Evolutionary conservation across 2,329 filamentous ascomycete genomes (phyloP), one percentile per base, ranked within the genome.

Genomic region (Xylariaceae sp.): DNA sequence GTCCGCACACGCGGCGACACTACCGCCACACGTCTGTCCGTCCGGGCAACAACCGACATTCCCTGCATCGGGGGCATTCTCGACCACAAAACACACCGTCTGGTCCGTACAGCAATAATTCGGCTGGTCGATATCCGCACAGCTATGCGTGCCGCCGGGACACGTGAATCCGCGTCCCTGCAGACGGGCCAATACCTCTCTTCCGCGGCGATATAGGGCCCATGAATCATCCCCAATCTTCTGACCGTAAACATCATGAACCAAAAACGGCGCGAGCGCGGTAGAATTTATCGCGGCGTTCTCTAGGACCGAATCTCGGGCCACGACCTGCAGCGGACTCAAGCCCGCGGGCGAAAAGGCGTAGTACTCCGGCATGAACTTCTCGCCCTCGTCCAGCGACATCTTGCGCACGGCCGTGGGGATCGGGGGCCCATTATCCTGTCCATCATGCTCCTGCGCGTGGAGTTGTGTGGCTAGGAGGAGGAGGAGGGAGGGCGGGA

Each of bases 11-110:
- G 70, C 70, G 0, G 80, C 82, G 4, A 92, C 84, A 1, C 75
- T 75, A 8, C 87, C 87, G 2, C 80, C 80, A 71, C 89, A 93
- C 4, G 72, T 80, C 49, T 78, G 75, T 2, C 88, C 88, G 42
- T 77, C 69, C 0, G 88, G 87, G 73, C 90, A 94, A 73, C 90
- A 94, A 2, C 89, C 89, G 1, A 93, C 84, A 50, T 83, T 82
- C 6, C 88, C 88, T 34, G 87, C 76, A 0, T 68, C 64, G 4
- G 81, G 82, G 4, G 82, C 81, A 71, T 89, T 83, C 37, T 79
- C 71, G 3, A 91, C 84, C 23, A 75, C 73, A 51, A 88, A 84
- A 70, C 90, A 94, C 6, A 79, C 82, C 65, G 88, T 85, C 13
- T 78, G 81, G n/a, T 77, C 77, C 18, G 80, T 76, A 72, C 90